These are phyloP conservation scores for Suhomyces panamericanus DNA, from an alignment of 1,139 yeast species.

Conservation along the genomic window DNA sequence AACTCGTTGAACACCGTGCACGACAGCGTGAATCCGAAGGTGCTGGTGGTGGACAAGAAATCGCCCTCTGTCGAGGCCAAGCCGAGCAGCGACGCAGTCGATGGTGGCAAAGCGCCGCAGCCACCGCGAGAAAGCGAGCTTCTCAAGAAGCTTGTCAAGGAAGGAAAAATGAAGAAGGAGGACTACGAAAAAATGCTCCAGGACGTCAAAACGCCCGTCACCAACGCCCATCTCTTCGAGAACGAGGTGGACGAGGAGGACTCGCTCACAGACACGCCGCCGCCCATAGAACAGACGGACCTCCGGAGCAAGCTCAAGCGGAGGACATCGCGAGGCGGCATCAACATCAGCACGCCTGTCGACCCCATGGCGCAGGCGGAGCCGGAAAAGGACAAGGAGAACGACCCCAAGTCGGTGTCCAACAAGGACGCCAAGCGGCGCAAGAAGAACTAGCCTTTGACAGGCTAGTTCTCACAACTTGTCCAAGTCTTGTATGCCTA, in stretches of 20 bases:
- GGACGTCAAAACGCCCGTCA: conserved; percentile 27
- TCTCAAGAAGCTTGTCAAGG: conserved; percentile 32
- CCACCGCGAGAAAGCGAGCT: conserved; percentile 15
- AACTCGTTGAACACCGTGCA: conserved; percentile 22
- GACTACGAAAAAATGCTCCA: conserved; percentile 29
- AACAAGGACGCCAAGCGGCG: conserved; percentile 11
- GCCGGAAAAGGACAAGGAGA: conserved; percentile 1
- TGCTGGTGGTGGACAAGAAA: not conserved
- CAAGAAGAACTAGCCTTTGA: conserved; percentile 8
- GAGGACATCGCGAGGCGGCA: conserved; percentile 31
- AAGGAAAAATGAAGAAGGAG: conserved; percentile 26
- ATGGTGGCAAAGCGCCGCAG: not conserved
- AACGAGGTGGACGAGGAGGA: conserved; percentile 30
- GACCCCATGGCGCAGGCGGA: conserved; percentile 7
- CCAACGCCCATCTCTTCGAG: conserved; percentile 30
- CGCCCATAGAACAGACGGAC: conserved; percentile 6
- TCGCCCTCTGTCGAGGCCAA: conserved; percentile 4
- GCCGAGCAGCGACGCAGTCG: not conserved
- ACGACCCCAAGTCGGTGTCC: not conserved
- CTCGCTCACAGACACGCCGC: conserved; percentile 14
- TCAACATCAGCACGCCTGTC: conserved; percentile 14
- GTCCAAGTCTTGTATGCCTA: not conserved
- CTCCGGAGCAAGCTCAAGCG: conserved; percentile 21
- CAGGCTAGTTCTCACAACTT: no score
- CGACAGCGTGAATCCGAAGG: conserved; percentile 11